Evolutionary conservation across 768 basidiomycete species (phyloP).

Genomic region (Clitopilus passeckerianus): DNA sequence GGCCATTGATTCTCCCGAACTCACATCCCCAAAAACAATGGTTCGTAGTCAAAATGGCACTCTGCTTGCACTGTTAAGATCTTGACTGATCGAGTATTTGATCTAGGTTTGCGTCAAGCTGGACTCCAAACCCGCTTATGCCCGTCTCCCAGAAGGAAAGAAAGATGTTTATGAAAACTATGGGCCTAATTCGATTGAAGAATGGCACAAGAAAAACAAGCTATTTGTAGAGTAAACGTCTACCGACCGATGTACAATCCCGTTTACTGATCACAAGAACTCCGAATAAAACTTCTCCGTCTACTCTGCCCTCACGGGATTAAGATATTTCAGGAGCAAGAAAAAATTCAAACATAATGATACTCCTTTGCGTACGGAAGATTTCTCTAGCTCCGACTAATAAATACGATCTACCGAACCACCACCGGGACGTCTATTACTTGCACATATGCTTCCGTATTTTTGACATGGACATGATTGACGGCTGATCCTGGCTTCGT

Average conservation of each 20-base stretch:
- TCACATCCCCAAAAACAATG: slow-evolving; percentile 45
- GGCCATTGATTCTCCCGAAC: slow-evolving; percentile 57
- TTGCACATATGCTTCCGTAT: too few relatives aligned
- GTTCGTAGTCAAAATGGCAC: slow-evolving; percentile 22
- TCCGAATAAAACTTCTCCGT: neutral
- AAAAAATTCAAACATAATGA: too few relatives aligned
- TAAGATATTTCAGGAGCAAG: too few relatives aligned
- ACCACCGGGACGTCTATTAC: too few relatives aligned
- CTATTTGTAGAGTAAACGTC: slow-evolving; percentile 9
- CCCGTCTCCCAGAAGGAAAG: slow-evolving; percentile 53
- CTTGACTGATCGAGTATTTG: neutral
- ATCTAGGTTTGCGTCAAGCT: slow-evolving; percentile 38
- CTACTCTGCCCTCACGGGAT: neutral
- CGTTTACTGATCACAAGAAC: neutral
- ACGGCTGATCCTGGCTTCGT: too few relatives aligned
- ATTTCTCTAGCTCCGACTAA: too few relatives aligned
- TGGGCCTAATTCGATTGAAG: slow-evolving; percentile 42
- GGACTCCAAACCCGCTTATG: slow-evolving; percentile 52
- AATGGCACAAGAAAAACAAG: slow-evolving; percentile 53
- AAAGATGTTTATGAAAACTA: slow-evolving; percentile 44
- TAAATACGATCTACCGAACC: too few relatives aligned
- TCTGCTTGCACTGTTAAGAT: neutral
- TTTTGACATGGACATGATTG: too few relatives aligned
- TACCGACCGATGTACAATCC: neutral
- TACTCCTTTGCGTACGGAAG: too few relatives aligned